Conservation (phyloP, 2,329 filamentous ascomycete species). For the Stylonectria norvegica region DNA sequence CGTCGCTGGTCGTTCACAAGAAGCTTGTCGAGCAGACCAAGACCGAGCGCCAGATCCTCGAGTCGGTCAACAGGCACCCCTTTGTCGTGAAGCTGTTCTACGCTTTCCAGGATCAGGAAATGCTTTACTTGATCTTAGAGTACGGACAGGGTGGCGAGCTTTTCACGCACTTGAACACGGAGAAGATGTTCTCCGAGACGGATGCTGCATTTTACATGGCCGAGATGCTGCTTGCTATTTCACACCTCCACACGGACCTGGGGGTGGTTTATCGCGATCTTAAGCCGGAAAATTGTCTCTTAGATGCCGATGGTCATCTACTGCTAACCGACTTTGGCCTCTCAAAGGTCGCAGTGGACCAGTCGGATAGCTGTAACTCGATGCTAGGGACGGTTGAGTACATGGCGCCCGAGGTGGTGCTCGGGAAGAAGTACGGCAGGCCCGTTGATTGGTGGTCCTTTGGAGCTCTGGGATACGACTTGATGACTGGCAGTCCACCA, state of each 20-base stretch:
- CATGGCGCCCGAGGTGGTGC: conserved; percentile 94
- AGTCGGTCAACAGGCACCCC: conserved; percentile 92
- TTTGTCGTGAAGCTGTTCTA: conserved; percentile 99
- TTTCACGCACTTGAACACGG: conserved; percentile 89
- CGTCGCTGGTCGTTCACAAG: conserved; percentile 91
- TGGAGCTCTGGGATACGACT: conserved; percentile 84
- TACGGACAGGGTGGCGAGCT: conserved; percentile 96
- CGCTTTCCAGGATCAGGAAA: conserved; percentile 96
- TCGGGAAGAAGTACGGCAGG: conserved; percentile 83
- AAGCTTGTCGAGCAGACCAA: conserved; percentile 95
- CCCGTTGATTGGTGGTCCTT: conserved; percentile 99
- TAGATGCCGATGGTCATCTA: conserved; percentile 87
- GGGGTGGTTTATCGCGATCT: conserved; percentile 96
- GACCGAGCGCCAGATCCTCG: conserved; percentile 90
- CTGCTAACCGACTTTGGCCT: conserved; percentile 95
- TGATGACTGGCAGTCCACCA: conserved; percentile 88
- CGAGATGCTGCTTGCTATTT: conserved; percentile 90
- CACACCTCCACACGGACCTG: conserved; percentile 86
- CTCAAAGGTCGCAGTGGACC: conserved; percentile 83
- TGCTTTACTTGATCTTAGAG: conserved; percentile 94
- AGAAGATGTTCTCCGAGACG: conserved; percentile 91
- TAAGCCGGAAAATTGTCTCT: conserved; percentile 95
- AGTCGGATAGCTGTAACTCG: conserved; percentile 68
- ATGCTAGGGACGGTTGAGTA: conserved; percentile 95
- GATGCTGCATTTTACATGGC: conserved; percentile 97